Base-by-base conservation (phyloP, 352 stramenopile species). In the Phytophthora sansomeana region DNA sequence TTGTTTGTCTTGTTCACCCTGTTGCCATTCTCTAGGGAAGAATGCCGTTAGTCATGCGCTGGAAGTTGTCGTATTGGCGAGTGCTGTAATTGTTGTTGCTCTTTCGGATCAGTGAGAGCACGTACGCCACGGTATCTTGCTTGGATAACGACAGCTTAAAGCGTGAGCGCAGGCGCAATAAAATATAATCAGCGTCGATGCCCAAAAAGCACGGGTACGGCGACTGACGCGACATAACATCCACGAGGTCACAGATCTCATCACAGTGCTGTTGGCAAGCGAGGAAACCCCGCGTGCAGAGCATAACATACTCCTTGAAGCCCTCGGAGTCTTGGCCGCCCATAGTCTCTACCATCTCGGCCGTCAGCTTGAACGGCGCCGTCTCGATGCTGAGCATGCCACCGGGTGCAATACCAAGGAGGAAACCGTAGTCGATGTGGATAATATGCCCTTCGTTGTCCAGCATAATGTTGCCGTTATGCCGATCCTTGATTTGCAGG, bases 381-480 rank as follows among this genome's bases (percentile, higher is more conserved):
- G 95, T 98, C 79, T 99, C 98, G 58, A 99, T 98, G 47, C 88
- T 98, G 52, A 99, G 99, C 80, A 98, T 98, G 59, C 98, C 97
- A 63, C 98, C 98, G 1, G 98, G 98, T 30, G 96, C 98, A 83
- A 99, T 99, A 24, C 97, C 97, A 55, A 99, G 93, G 38, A 99
- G 81, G 75, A 99, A 99, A 7, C 98, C 98, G 83, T 99, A 99
- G 76, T 99, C 98, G 65, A 99, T 99, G 78, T 99, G 97, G 63
- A 99, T 98, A 9, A 99, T 88, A 75, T 98, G 97, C 13, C 98
- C 98, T 78, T 97, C 87, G 44, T 93, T 98, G 78, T 99, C 97
- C 50, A 99, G 91, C 93, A 99, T 99, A 48, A 99, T 99, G 72
- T 99, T 99, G 38, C 97, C 98, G 63, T 99, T 99, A 91, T 99